Conservation (phyloP, 305 asterid species). For the Fraxinus sp. region DNA sequence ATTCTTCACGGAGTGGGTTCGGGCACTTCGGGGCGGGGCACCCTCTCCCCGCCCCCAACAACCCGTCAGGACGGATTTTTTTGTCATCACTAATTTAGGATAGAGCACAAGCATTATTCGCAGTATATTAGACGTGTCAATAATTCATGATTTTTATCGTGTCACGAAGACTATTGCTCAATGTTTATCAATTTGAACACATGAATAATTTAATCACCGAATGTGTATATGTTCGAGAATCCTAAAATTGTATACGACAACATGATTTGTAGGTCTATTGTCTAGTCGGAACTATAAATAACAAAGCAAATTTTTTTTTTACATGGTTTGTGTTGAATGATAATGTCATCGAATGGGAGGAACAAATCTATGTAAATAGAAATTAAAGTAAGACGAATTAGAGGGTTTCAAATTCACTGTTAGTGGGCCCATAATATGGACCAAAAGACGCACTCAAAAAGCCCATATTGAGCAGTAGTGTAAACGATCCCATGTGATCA, state of each 20-base stretch:
- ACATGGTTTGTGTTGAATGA: not conserved
- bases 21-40: too few species aligned
- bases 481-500: slow-evolving; percentile 13
- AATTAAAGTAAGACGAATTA: not conserved
- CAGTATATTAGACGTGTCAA: not conserved
- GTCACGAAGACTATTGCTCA: not conserved
- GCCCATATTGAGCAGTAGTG: slow-evolving; percentile 43
- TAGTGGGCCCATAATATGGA: slow-evolving; percentile 43
- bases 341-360: not conserved
- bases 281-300: not conserved
- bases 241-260: not conserved
- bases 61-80: too few species aligned
- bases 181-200: too few species aligned
- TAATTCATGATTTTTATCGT: not conserved
- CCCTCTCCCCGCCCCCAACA: too few species aligned
- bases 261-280: not conserved
- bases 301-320: not conserved
- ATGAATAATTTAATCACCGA: not conserved
- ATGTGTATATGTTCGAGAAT: not conserved
- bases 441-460: slow-evolving; percentile 36
- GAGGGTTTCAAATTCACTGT: slow-evolving; percentile 24
- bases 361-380: not conserved
- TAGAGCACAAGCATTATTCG: not conserved
- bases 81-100: too few species aligned
- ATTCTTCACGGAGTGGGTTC: too few species aligned